Conservation (phyloP, 164 flowering plant species). For the Aristolochia contorta region DNA sequence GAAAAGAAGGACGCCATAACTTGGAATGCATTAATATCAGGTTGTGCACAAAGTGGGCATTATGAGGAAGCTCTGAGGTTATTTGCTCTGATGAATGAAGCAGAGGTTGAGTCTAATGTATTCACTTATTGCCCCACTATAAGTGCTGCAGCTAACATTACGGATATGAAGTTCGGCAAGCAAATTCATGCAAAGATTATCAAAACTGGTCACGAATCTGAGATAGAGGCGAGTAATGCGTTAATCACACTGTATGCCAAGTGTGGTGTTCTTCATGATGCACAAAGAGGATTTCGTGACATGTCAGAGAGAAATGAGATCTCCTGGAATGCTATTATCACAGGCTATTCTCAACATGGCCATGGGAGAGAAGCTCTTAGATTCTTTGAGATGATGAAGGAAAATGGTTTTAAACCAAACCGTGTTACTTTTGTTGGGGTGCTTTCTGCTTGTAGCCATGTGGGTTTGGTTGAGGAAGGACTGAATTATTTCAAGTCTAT, state of each 20-base stretch:
- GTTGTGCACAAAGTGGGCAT: slow-evolving; percentile 24
- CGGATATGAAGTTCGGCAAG: slow-evolving; percentile 21
- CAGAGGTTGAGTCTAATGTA: slow-evolving; percentile 11
- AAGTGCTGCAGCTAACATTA: slow-evolving; percentile 25
- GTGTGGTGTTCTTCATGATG: slow-evolving; percentile 23
- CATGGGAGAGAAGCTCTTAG: slow-evolving; percentile 18
- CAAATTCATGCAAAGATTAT: slow-evolving; percentile 22
- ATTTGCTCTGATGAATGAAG: slow-evolving; percentile 15
- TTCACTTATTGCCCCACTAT: slow-evolving; percentile 17
- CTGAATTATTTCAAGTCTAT: slow-evolving; percentile 25
- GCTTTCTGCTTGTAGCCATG: slow-evolving; percentile 31
- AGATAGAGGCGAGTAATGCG: slow-evolving; percentile 20
- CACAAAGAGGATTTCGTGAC: slow-evolving; percentile 11
- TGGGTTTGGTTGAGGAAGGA: slow-evolving; percentile 24
- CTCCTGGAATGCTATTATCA: slow-evolving; percentile 30
- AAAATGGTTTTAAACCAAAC: slow-evolving; percentile 15
- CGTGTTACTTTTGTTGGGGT: slow-evolving; percentile 26
- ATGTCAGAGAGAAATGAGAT: slow-evolving; percentile 22
- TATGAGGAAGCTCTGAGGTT: slow-evolving; percentile 21
- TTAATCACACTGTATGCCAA: slow-evolving; percentile 23
- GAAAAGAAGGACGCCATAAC: slow-evolving; percentile 16
- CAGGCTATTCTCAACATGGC: slow-evolving; percentile 29
- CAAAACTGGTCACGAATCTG: slow-evolving; percentile 19
- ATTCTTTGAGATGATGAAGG: slow-evolving; percentile 24
- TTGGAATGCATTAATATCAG: slow-evolving; percentile 25